Base-by-base conservation (phyloP, 768 basidiomycete species). In the Sporobolomyces pararoseus region DNA sequence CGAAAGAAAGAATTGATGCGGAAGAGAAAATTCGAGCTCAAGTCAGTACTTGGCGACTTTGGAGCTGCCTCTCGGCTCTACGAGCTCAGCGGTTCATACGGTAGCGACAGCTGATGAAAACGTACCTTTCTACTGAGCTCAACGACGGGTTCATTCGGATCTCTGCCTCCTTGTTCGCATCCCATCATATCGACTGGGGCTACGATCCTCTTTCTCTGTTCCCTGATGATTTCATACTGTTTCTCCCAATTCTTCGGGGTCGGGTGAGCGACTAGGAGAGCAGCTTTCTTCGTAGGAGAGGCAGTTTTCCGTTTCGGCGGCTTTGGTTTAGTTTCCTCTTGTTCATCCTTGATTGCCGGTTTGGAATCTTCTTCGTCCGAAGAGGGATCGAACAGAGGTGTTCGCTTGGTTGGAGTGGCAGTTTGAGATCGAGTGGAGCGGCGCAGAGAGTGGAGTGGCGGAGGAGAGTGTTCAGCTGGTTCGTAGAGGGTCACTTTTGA, bases 111-210 rank as follows among this genome's bases (percentile, higher is more conserved):
- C n/a, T 7, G n/a, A 35, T 7, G 14, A 10, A 42, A n/a, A 12
- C 9, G 32, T 58, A 88, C 90, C 83, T 85, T 86, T 13, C 88
- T 87, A 57, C 34, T 66, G 31, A 55, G 14, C 17, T 44, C 21
- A 27, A 60, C 58, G 27, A 47, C 42, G 9, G 42, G 58, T 52
- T 88, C 86, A 12, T 76, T 79, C 75, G 89, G 88, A 50, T 84
- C 83, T 58, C 76, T 75, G 68, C 89, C 87, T 0, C 88, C 88
- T 65, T 83, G 84, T 57, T 89, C 86, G 75, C 91, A 91, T 1
- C 91, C 91, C 90, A 93, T 90, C 0, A 88, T 89, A 76, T 98
- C 95, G 1, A 96, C 95, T 0, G 95, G 92, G 0, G 94, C 93
- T 0, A 84, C 81, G 29, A 87, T 84, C 10, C 68, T 51, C 57